These are phyloP conservation scores for Orychophragmus violaceus DNA, from an alignment of 345 rosid genomes.

Conservation along the genomic window DNA sequence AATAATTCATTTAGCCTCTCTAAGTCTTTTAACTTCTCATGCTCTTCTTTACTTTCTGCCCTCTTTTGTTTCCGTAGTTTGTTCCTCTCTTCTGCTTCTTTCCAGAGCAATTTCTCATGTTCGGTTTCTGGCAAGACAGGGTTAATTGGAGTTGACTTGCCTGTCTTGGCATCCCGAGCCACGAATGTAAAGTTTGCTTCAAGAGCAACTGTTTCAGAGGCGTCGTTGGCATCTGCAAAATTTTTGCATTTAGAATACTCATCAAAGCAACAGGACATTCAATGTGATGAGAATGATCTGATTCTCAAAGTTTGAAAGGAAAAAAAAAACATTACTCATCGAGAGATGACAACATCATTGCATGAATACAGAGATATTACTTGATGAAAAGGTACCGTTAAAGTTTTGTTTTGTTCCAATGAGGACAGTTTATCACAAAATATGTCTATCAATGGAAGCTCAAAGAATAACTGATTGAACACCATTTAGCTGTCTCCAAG, in stretches of 20 bases:
- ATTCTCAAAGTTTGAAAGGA: background rate
- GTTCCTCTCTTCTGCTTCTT: slow-evolving; percentile 81
- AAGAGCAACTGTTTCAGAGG: slow-evolving; percentile 55
- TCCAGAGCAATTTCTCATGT: slow-evolving; percentile 60
- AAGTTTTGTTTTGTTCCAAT: background rate
- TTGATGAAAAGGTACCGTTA: background rate
- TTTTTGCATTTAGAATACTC: background rate
- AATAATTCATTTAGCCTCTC: slow-evolving; percentile 54
- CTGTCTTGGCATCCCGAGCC: slow-evolving; percentile 74
- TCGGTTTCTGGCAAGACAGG: slow-evolving; percentile 60
- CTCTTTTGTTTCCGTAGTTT: slow-evolving; percentile 54
- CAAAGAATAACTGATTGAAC: background rate
- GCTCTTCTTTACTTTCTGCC: slow-evolving; percentile 32
- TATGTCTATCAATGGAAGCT: background rate
- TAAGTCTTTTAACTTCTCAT: slow-evolving; percentile 30
- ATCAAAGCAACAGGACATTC: background rate
- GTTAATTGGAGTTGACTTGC: slow-evolving; percentile 71
- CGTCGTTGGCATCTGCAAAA: slow-evolving; percentile 37
- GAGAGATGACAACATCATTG: background rate
- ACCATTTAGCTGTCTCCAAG: background rate
- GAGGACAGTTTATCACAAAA: background rate
- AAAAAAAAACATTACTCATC: background rate
- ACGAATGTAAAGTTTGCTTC: slow-evolving; percentile 81
- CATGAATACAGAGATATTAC: background rate
- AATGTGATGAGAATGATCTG: background rate